phyloP scores from a whole-genome alignment of 2,329 filamentous ascomycete genomes.

The Aureobasidium sp. region DNA sequence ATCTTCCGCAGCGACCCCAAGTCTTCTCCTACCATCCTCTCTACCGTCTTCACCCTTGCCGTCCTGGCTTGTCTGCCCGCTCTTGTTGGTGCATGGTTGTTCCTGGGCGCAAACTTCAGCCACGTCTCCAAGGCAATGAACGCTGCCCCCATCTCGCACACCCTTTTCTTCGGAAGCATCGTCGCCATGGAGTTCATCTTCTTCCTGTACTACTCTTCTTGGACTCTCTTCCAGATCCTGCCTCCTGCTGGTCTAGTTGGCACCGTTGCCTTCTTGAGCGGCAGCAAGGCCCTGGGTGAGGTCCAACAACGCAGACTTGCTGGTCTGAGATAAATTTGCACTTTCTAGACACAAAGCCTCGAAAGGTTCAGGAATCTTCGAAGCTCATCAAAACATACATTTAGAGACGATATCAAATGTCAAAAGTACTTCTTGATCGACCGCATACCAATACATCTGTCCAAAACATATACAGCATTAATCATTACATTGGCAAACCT shows the following conservation, averaged over 20 bases:
- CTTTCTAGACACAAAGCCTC: background rate
- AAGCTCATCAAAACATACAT: background rate
- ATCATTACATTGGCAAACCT: background rate
- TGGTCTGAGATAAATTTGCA: slow-evolving; percentile 45
- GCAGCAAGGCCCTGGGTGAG: slow-evolving; percentile 82
- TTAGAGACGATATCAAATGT: slow-evolving; percentile 10
- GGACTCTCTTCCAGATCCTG: slow-evolving; percentile 86
- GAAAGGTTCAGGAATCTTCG: background rate
- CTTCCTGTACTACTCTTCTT: slow-evolving; percentile 85
- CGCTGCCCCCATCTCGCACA: slow-evolving; percentile 70
- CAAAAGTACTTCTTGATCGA: slow-evolving; percentile 1
- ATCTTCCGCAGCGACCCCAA: slow-evolving; percentile 73
- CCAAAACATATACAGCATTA: background rate
- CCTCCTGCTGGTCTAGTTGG: slow-evolving; percentile 63
- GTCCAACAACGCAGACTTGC: slow-evolving; percentile 81
- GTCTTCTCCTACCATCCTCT: slow-evolving; percentile 74
- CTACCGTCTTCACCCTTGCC: slow-evolving; percentile 64
- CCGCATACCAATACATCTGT: background rate
- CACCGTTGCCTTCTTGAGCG: slow-evolving; percentile 70
- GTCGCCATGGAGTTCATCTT: slow-evolving; percentile 84
- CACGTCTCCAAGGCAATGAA: slow-evolving; percentile 69
- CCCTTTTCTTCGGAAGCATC: slow-evolving; percentile 78
- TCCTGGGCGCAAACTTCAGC: slow-evolving; percentile 72
- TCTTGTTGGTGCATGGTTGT: slow-evolving; percentile 65
- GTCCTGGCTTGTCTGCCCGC: slow-evolving; percentile 66